Conservation (phyloP, 768 basidiomycete genomes). For the Lactarius trivialis region DNA sequence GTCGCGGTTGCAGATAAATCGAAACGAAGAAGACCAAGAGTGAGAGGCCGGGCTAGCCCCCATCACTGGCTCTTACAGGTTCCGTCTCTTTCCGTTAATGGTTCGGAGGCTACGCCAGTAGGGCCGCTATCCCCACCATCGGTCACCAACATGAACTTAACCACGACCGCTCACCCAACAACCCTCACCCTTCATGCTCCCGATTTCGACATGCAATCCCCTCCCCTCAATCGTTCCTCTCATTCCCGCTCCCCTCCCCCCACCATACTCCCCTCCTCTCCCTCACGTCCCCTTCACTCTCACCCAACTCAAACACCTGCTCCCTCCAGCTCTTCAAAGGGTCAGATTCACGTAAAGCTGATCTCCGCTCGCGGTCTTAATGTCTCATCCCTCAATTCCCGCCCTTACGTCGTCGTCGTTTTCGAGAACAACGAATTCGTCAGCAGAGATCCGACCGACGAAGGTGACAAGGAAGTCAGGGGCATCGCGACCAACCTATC, state of each 20-base stretch:
- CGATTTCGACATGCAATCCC: conserved; percentile 71
- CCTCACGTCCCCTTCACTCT: conserved; percentile 33
- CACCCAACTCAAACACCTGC: conserved; percentile 27
- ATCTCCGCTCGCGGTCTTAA: conserved; percentile 84
- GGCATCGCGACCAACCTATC: conserved; percentile 60
- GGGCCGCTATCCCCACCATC: conserved; percentile 41
- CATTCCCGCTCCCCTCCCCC: conserved; percentile 13
- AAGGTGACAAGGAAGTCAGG: conserved; percentile 83
- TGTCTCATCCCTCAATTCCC: conserved; percentile 54
- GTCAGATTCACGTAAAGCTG: conserved; percentile 93
- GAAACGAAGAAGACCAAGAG: not conserved
- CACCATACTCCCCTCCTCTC: conserved; percentile 3
- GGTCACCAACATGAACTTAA: conserved; percentile 38
- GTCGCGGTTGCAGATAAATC: not conserved
- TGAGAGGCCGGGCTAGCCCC: conserved; percentile 7
- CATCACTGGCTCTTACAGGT: conserved; percentile 16
- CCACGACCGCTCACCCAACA: conserved; percentile 46
- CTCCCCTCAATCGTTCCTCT: conserved; percentile 36
- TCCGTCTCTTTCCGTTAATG: conserved; percentile 20
- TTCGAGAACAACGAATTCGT: conserved; percentile 99
- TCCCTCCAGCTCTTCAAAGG: conserved; percentile 39
- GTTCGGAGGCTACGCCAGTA: conserved; percentile 36
- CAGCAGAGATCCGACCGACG: conserved; percentile 79
- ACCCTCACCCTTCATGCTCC: conserved; percentile 81
- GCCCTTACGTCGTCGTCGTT: conserved; percentile 93